These are phyloP conservation scores for Umbelopsis ramanniana DNA, from an alignment of 192 early-diverging fungal species.

Conservation along the genomic window DNA sequence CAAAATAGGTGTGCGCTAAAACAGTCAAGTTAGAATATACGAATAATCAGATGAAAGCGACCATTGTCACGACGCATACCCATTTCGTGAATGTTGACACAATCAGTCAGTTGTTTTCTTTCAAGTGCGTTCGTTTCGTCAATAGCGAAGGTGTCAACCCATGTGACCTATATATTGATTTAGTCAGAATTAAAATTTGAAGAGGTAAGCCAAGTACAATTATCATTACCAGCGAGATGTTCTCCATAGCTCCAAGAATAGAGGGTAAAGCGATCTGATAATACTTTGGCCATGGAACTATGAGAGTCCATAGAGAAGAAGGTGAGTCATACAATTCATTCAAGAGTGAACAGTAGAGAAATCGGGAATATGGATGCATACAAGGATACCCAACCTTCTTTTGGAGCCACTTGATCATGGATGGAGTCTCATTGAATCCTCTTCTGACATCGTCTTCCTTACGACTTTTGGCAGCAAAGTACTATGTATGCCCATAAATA, in stretches of 20 bases:
- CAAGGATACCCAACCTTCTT: constrained; percentile 45
- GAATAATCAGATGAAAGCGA: not conserved
- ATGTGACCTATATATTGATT: constrained; percentile 36
- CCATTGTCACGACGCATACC: constrained; percentile 17
- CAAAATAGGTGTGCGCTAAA: constrained; percentile 56
- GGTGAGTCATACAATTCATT: too few species aligned
- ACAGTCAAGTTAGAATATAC: not conserved
- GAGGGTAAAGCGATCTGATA: constrained; percentile 45
- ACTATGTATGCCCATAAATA: constrained; percentile 20
- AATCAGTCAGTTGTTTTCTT: constrained; percentile 37
- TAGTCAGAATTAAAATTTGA: not conserved
- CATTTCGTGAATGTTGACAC: constrained; percentile 61
- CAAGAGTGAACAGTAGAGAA: not conserved
- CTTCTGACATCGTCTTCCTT: constrained; percentile 44
- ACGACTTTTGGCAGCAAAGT: constrained; percentile 45
- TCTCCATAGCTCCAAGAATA: constrained; percentile 60
- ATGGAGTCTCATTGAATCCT: constrained; percentile 49
- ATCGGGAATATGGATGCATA: not conserved
- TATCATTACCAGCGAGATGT: constrained; percentile 48
- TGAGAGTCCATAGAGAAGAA: not conserved
- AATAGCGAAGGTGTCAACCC: constrained; percentile 40
- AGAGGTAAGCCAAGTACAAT: not conserved
- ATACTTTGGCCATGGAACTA: constrained; percentile 62
- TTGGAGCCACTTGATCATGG: constrained; percentile 55
- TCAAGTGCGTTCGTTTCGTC: constrained; percentile 43